Evolutionary conservation across 495 filamentous ascomycete genomes (phyloP), one percentile per base, ranked within the genome.

Genomic region (Aspergillus taichungensis): DNA sequence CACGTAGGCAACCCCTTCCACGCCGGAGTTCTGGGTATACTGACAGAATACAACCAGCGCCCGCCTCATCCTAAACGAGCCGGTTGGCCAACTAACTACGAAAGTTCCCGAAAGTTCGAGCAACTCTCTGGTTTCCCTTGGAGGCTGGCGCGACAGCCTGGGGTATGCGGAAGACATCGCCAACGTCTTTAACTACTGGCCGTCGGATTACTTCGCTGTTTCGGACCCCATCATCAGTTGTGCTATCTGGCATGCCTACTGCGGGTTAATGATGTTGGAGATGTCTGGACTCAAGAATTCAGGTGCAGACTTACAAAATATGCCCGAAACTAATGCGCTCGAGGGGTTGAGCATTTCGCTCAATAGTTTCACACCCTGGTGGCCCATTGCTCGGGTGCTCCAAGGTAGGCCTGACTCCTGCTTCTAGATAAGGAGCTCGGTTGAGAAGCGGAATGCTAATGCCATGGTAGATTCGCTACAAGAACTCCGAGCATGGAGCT

Each of bases 161-260:
- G 34, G 8, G n/a, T 44, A 34, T 27, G 42, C 30, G 12, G 27
- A 44, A 3, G 29, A 14, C 8, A 44, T 44, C 29, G 42, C 42
- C 8, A 18, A 34, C 8, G 31, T 44, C 2, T 35, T 44, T 30
- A 10, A 44, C 34, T 24, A 35, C 42, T 44, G 42, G 42, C 42
- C 42, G 14, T 14, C 42, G 7, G 31, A 10, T 9, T 44, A 44
- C 42, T 44, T 44, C 18, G 42, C 42, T 31, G 34, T 44, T 10
- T 44, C 42, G 0, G 42, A 44, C 31, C 42, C 42, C 10, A 44
- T 44, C 24, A 44, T 44, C 9, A 44, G 12, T 6, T 44, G 42
- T 14, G 42, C 42, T n/a, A 44, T 44, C 11, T 44, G 42, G 42
- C 42, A 44, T 34, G 42, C 42, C 6, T 44, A 29, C 11, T 36